A percentile compares a stretch with the other conserved stretches of the same genome.
phyloP scores from a whole-genome alignment of 2,329 filamentous ascomycete genomes.

The Leptodontidium sp. region DNA sequence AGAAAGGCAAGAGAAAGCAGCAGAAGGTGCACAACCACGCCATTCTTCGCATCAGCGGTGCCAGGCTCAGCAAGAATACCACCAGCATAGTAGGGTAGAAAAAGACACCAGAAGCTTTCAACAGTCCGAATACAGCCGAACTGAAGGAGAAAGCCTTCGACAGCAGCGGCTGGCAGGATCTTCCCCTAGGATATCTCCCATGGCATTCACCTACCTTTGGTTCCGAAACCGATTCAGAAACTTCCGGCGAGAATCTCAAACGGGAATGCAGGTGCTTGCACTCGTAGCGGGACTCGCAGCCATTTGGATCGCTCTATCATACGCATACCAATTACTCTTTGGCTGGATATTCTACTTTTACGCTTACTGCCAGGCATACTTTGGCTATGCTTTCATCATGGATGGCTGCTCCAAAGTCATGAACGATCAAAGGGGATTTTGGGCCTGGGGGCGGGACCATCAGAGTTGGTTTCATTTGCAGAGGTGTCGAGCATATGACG shows the following conservation, averaged over 20 bases:
- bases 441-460: not conserved
- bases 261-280: not conserved
- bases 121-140: not conserved
- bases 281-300: rapidly evolving
- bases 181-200: not conserved
- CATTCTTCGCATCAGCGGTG: not conserved
- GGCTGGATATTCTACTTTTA: not conserved
- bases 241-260: not conserved
- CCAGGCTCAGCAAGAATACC: not conserved
- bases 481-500: conserved; percentile 17
- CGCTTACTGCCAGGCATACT: not conserved
- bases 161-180: not conserved
- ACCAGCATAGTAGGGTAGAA: not conserved
- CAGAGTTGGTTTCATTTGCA: conserved; percentile 12
- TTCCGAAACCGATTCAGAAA: not conserved
- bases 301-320: not conserved
- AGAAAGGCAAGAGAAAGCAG: not conserved
- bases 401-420: conserved; percentile 6
- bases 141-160: not conserved
- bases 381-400: not conserved
- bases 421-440: not conserved
- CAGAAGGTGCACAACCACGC: not conserved
- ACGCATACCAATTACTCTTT: not conserved
- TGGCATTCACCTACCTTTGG: not conserved
- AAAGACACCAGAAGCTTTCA: not conserved